Conservation (phyloP, 2,329 filamentous ascomycete species). For the Colletotrichum lupini region DNA sequence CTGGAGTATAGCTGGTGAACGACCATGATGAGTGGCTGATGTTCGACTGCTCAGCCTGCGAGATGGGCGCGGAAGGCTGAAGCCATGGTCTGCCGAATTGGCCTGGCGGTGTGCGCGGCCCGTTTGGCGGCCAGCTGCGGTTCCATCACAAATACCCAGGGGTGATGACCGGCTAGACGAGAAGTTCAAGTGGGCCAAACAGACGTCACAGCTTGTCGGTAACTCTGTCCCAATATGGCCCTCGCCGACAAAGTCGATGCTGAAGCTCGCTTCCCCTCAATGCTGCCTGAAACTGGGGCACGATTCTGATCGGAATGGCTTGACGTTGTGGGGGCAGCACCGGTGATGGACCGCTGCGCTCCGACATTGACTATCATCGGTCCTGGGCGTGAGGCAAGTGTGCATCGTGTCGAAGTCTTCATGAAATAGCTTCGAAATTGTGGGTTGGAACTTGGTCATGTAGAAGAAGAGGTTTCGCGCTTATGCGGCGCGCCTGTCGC, state of each 20-base stretch:
- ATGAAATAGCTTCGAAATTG: neutral
- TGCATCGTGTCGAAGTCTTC: constrained; percentile 8
- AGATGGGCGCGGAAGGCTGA: constrained; percentile 3
- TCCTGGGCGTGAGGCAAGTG: constrained; percentile 3
- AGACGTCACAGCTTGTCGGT: neutral
- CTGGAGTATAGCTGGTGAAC: neutral
- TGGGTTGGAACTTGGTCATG: neutral
- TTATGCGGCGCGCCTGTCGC: constrained; percentile 23
- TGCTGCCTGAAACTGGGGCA: constrained; percentile 9
- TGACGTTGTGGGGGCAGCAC: neutral
- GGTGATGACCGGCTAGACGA: neutral
- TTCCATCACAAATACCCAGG: constrained; percentile 4
- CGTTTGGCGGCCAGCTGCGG: constrained; percentile 14
- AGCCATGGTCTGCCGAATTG: neutral
- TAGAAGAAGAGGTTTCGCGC: neutral
- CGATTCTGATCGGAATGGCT: neutral
- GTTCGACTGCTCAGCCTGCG: neutral
- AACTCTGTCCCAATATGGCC: neutral
- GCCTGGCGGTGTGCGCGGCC: constrained; percentile 33
- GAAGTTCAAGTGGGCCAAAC: constrained; percentile 3
- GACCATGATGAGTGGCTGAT: neutral
- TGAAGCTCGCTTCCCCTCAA: neutral
- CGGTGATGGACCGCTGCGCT: neutral
- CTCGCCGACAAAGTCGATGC: neutral
- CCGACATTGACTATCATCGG: neutral